phyloP scores from a whole-genome alignment of 805 yeast genomes.

The Metschnikowia henanensis region DNA sequence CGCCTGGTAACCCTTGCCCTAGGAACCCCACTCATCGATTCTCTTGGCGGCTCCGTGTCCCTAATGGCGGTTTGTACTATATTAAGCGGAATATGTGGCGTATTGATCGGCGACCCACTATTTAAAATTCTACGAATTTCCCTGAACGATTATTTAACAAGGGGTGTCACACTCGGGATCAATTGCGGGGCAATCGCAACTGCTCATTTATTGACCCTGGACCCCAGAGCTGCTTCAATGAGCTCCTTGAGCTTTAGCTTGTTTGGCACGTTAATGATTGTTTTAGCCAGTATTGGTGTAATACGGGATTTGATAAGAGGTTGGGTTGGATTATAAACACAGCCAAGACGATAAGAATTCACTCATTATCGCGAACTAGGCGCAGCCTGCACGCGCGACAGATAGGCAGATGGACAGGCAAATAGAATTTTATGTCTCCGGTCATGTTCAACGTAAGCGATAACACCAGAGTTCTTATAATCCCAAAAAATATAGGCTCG shows the following conservation, averaged over 20 bases:
- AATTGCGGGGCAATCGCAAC: conserved; percentile 85
- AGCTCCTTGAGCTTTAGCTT: conserved; percentile 68
- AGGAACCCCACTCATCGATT: conserved; percentile 71
- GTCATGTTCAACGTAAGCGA: conserved; percentile 5
- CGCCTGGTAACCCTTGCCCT: conserved; percentile 77
- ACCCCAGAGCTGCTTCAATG: conserved; percentile 81
- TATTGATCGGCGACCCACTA: conserved; percentile 57
- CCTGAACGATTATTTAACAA: conserved; percentile 64
- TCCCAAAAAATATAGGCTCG: conserved; percentile 8
- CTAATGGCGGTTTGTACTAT: conserved; percentile 80
- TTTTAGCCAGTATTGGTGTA: conserved; percentile 57
- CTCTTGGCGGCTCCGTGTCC: conserved; percentile 67
- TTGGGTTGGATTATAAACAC: conserved; percentile 49
- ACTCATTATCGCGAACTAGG: too few relatives aligned
- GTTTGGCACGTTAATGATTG: conserved; percentile 72
- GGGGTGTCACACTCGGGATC: conserved; percentile 76
- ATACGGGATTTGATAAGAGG: conserved; percentile 39
- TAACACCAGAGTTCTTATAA: conserved; percentile 12
- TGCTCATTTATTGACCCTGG: conserved; percentile 65
- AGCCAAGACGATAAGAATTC: too few relatives aligned
- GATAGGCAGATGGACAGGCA: background rate
- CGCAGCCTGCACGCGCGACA: too few relatives aligned
- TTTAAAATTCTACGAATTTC: conserved; percentile 52
- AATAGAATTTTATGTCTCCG: background rate
- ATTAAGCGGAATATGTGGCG: conserved; percentile 75